phyloP scores from a whole-genome alignment of 306 rosid species.

The Vigna reflexopilosa region DNA sequence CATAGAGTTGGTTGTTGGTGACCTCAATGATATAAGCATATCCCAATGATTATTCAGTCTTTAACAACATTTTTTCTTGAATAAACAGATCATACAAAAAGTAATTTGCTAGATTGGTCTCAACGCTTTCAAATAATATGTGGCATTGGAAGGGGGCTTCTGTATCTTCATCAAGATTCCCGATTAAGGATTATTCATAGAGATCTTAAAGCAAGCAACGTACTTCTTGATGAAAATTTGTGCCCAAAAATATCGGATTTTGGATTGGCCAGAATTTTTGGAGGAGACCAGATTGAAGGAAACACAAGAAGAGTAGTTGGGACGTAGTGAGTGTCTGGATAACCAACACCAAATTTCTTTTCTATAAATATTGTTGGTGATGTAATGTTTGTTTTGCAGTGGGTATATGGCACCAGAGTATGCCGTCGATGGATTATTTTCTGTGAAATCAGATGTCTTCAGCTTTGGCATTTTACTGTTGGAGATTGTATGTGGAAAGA shows the following conservation, averaged over 20 bases:
- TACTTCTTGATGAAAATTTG: conserved; percentile 31
- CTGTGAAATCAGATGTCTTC: conserved; percentile 1
- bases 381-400: neutral
- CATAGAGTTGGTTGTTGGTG: neutral
- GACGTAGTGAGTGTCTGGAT: conserved; percentile 38
- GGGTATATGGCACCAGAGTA: neutral
- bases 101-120: conserved; percentile 23
- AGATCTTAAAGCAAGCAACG: conserved; percentile 35
- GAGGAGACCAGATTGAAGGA: neutral
- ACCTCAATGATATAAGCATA: neutral
- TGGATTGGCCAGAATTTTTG: conserved; percentile 59
- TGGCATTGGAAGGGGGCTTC: conserved; percentile 22
- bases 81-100: conserved; percentile 34
- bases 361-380: neutral
- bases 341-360: neutral
- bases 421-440: neutral
- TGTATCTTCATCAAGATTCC: conserved; percentile 41
- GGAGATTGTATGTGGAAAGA: conserved; percentile 58
- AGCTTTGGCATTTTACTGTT: conserved; percentile 45
- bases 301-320: neutral
- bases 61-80: neutral
- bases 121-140: neutral
- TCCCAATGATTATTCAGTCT: neutral
- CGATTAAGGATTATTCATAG: conserved; percentile 24
- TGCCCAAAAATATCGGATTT: conserved; percentile 70